Evolutionary conservation across 495 filamentous ascomycete species (phyloP).

Genomic region (Aspergillus hancockii): DNA sequence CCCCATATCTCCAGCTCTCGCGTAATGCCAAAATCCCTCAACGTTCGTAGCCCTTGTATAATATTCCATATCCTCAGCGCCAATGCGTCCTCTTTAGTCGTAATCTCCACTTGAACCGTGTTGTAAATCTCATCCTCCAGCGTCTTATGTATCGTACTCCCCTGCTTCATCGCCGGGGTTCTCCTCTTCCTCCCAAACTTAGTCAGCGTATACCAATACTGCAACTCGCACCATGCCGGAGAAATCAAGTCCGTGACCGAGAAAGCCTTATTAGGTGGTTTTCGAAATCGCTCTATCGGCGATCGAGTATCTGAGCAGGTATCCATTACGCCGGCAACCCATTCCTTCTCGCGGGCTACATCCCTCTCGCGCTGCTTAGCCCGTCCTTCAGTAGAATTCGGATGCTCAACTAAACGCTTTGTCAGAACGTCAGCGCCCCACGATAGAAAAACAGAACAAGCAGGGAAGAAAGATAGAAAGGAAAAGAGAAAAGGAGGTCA

Average conservation of each 20-base stretch:
- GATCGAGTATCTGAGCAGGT: slow-evolving; percentile 45
- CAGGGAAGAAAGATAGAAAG: slow-evolving; percentile 4
- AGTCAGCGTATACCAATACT: slow-evolving; percentile 84
- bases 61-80: slow-evolving; percentile 90
- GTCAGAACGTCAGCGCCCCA: slow-evolving; percentile 54
- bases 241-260: slow-evolving; percentile 87
- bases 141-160: slow-evolving; percentile 73
- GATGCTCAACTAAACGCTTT: slow-evolving; percentile 68
- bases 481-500: slow-evolving; percentile 10
- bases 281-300: slow-evolving; percentile 76
- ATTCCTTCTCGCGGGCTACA: slow-evolving; percentile 32
- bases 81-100: slow-evolving; percentile 77
- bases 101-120: slow-evolving; percentile 69
- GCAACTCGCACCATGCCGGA: slow-evolving; percentile 93
- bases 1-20: slow-evolving; percentile 96
- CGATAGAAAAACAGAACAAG: slow-evolving; percentile 9
- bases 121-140: slow-evolving; percentile 84
- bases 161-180: slow-evolving; percentile 82
- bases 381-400: slow-evolving; percentile 45
- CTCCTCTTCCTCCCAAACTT: slow-evolving; percentile 69
- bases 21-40: slow-evolving; percentile 78
- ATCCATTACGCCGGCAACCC: neutral
- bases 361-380: slow-evolving; percentile 40
- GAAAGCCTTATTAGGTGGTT: slow-evolving; percentile 73
- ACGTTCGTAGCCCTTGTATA: slow-evolving; percentile 76